These are phyloP conservation scores for Chlamydomonas asymmetrica DNA, from an alignment of 139 green algal species.

Conservation along the genomic window DNA sequence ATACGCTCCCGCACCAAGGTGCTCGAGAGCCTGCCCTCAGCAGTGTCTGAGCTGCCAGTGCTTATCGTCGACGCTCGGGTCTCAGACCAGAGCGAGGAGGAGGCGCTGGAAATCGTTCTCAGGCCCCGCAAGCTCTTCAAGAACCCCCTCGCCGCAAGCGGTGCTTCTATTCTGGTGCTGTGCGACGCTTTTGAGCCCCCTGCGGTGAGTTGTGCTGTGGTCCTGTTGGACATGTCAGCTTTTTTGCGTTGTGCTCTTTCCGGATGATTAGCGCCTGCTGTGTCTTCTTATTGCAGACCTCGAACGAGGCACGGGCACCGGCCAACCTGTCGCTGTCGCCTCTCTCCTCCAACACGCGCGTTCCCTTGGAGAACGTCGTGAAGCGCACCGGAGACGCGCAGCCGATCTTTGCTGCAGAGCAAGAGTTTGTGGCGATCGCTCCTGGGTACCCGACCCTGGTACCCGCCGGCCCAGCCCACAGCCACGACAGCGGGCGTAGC, in stretches of 20 bases:
- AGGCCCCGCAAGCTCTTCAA: conserved; percentile 62
- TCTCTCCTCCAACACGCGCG: conserved; percentile 61
- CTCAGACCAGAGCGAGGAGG: conserved; percentile 17
- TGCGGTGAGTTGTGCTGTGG: conserved; percentile 1
- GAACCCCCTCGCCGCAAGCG: conserved; percentile 70
- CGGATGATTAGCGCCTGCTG: background rate
- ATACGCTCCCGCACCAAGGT: conserved; percentile 44
- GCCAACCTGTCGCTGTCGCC: conserved; percentile 28
- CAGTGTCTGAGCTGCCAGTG: conserved; percentile 30
- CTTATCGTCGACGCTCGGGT: conserved; percentile 34
- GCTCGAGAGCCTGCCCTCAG: conserved; percentile 23
- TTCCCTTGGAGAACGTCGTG: conserved; percentile 40
- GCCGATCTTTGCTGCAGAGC: conserved; percentile 65
- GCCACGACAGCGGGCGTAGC: no score
- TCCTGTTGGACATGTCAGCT: background rate
- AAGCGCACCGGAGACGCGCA: conserved; percentile 15
- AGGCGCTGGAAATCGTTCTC: conserved; percentile 48
- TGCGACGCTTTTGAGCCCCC: conserved; percentile 60
- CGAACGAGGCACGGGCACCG: background rate
- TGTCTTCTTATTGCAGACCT: conserved; percentile 3
- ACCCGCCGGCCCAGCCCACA: background rate
- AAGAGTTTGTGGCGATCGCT: conserved; percentile 75
- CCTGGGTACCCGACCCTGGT: conserved; percentile 23
- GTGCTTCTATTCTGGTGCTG: conserved; percentile 73
- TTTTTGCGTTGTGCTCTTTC: no score